Conservation (phyloP, 768 basidiomycete species). For the Boletus reticulatus region DNA sequence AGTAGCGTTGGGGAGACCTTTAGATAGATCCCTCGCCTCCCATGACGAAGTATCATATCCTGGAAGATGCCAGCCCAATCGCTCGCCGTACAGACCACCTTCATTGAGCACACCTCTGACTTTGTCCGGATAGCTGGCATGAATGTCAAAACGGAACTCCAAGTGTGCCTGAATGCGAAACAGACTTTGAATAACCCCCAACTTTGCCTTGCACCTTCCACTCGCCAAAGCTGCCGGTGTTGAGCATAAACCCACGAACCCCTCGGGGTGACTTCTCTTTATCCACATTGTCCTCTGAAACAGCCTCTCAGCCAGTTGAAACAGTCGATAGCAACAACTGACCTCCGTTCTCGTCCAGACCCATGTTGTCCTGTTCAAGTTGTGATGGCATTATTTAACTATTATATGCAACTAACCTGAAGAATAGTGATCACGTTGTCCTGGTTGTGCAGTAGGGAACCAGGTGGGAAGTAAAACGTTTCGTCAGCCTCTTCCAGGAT, state of each 20-base stretch:
- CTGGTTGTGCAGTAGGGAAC: slow-evolving; percentile 45
- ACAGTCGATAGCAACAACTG: slow-evolving; percentile 10
- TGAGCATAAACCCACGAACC: slow-evolving; percentile 72
- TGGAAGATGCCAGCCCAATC: slow-evolving; percentile 73
- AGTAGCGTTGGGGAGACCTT: slow-evolving; percentile 52
- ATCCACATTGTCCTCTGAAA: slow-evolving; percentile 38
- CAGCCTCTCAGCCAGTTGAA: not conserved
- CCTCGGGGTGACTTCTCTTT: slow-evolving; percentile 73
- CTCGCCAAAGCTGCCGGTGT: slow-evolving; percentile 52
- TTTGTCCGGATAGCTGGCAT: slow-evolving; percentile 69
- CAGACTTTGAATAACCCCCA: slow-evolving; percentile 65
- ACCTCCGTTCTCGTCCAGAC: slow-evolving; percentile 64
- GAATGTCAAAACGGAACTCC: not conserved
- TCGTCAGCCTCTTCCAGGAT: slow-evolving; percentile 68
- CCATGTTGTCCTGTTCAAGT: slow-evolving; percentile 68
- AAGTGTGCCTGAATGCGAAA: not conserved
- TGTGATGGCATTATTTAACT: not conserved
- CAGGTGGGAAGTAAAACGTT: slow-evolving; percentile 58
- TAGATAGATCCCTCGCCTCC: slow-evolving; percentile 51
- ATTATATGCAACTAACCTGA: slow-evolving; percentile 45
- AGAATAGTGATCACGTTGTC: slow-evolving; percentile 80
- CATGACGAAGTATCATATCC: slow-evolving; percentile 65
- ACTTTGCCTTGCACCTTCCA: slow-evolving; percentile 80
- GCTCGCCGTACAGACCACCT: slow-evolving; percentile 70
- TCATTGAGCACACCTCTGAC: slow-evolving; percentile 68